A percentile compares a stretch with the other conserved stretches of the same genome.
phyloP scores from a whole-genome alignment of 495 filamentous ascomycete species.

The Penicillium bovifimosum region DNA sequence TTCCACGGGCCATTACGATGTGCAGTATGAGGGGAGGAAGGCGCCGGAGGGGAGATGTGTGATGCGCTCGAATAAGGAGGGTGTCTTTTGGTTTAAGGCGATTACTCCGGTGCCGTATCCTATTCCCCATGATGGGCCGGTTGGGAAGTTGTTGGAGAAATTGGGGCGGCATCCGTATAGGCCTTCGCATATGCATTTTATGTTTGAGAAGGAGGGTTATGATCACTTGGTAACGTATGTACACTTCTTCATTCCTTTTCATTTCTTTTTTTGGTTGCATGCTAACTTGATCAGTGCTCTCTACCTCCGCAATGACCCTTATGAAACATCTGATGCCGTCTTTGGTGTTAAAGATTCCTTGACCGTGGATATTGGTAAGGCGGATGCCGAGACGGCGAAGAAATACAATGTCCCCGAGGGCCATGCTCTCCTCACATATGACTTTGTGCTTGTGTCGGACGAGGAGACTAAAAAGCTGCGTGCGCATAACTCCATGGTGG shows the following conservation, averaged over 20 bases:
- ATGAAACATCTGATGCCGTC: slow-evolving; percentile 86
- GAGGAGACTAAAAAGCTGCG: slow-evolving; percentile 63
- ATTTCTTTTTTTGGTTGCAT: not conserved
- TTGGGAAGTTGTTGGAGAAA: slow-evolving; percentile 67
- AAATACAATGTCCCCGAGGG: slow-evolving; percentile 53
- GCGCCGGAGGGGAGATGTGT: slow-evolving; percentile 78
- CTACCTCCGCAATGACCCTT: slow-evolving; percentile 78
- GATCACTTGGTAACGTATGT: slow-evolving; percentile 82
- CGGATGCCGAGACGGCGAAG: slow-evolving; percentile 53
- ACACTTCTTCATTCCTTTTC: not conserved
- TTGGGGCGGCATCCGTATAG: slow-evolving; percentile 74
- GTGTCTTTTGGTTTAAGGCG: slow-evolving; percentile 82
- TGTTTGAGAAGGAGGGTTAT: slow-evolving; percentile 83
- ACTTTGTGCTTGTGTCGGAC: slow-evolving; percentile 75
- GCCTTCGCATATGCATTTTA: slow-evolving; percentile 90
- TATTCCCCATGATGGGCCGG: slow-evolving; percentile 85
- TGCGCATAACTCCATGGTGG: slow-evolving; percentile 64
- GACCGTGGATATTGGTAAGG: slow-evolving; percentile 64
- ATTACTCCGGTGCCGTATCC: slow-evolving; percentile 86
- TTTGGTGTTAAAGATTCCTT: slow-evolving; percentile 89
- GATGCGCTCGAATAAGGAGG: slow-evolving; percentile 63
- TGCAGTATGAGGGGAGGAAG: slow-evolving; percentile 66
- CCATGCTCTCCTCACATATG: slow-evolving; percentile 52
- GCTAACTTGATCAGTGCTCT: slow-evolving; percentile 51
- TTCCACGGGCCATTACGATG: slow-evolving; percentile 80